phyloP scores from a whole-genome alignment of 2,329 filamentous ascomycete species.

The Calonectria ilicicola region DNA sequence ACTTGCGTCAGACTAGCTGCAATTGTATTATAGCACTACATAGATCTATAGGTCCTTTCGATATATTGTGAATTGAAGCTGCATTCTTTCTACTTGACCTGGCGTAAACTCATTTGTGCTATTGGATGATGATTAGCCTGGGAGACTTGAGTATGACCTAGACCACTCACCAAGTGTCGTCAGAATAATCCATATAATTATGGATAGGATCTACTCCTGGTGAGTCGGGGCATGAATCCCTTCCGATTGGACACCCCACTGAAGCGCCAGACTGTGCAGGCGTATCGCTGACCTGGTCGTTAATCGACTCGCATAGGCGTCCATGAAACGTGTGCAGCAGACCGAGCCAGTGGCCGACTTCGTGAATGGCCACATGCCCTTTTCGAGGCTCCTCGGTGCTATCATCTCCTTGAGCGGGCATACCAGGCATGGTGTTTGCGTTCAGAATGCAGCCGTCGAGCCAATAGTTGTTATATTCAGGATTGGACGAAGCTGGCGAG shows the following conservation, averaged over 20 bases:
- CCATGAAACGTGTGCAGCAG: slow-evolving; percentile 20
- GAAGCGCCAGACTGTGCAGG: slow-evolving; percentile 18
- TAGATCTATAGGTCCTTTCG: neutral
- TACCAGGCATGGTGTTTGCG: slow-evolving; percentile 21
- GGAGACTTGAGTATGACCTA: neutral
- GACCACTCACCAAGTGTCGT: slow-evolving; percentile 16
- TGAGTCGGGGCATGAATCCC: slow-evolving; percentile 17
- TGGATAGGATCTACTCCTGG: slow-evolving; percentile 18
- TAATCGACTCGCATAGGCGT: slow-evolving; percentile 14
- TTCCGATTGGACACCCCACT: slow-evolving; percentile 6
- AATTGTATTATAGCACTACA: neutral
- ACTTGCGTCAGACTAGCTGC: too few species aligned
- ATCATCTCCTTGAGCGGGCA: slow-evolving; percentile 9
- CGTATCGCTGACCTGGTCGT: slow-evolving; percentile 18
- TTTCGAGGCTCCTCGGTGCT: slow-evolving; percentile 15
- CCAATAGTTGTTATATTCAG: slow-evolving; percentile 16
- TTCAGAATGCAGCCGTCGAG: slow-evolving; percentile 21
- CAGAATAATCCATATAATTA: slow-evolving; percentile 21
- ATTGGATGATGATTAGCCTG: neutral
- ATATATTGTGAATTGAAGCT: slow-evolving; percentile 18
- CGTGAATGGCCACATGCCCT: slow-evolving; percentile 19
- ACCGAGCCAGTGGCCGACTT: slow-evolving; percentile 18
- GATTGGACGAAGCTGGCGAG: slow-evolving; percentile 5
- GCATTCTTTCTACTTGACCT: slow-evolving; percentile 19
- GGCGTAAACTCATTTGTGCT: slow-evolving; percentile 19